Percentiles rank a stretch among this genome's conserved stretches.
Conservation (phyloP, 495 filamentous ascomycete genomes). For the Neurospora terricola region DNA sequence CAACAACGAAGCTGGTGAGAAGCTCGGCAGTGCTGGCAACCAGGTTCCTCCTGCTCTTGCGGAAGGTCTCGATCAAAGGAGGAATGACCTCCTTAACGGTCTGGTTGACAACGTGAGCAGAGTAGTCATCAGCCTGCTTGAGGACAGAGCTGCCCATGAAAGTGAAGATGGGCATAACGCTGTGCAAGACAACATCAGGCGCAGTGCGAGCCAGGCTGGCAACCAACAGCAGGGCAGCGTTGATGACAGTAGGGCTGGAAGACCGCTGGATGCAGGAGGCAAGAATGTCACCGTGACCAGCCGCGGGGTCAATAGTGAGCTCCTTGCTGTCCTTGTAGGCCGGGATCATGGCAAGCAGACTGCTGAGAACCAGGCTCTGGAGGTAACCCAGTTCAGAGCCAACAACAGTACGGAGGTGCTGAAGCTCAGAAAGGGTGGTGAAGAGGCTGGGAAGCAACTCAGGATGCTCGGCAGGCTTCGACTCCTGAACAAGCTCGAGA, state of each 20-base stretch:
- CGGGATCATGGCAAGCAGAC: conserved; percentile 69
- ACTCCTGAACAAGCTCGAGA: conserved; percentile 76
- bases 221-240: conserved; percentile 79
- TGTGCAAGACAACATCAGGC: conserved; percentile 84
- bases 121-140: conserved; percentile 88
- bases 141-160: conserved; percentile 89
- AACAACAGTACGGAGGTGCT: conserved; percentile 62
- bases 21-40: conserved; percentile 75
- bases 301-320: conserved; percentile 58
- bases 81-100: conserved; percentile 88
- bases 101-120: conserved; percentile 80
- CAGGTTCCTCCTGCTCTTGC: conserved; percentile 64
- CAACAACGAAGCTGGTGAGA: conserved; percentile 81
- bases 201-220: conserved; percentile 71
- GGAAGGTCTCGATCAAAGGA: conserved; percentile 75
- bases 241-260: conserved; percentile 81
- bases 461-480: conserved; percentile 58
- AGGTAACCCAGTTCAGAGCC: conserved; percentile 76
- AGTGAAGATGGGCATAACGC: conserved; percentile 97
- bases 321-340: conserved; percentile 50
- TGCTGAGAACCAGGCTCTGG: conserved; percentile 65
- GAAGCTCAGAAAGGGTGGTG: conserved; percentile 69
- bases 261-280: conserved; percentile 87
- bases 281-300: conserved; percentile 74
- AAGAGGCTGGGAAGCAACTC: conserved; percentile 71